Conservation (phyloP, 1,139 yeast genomes). For the Candida tropicalis region DNA sequence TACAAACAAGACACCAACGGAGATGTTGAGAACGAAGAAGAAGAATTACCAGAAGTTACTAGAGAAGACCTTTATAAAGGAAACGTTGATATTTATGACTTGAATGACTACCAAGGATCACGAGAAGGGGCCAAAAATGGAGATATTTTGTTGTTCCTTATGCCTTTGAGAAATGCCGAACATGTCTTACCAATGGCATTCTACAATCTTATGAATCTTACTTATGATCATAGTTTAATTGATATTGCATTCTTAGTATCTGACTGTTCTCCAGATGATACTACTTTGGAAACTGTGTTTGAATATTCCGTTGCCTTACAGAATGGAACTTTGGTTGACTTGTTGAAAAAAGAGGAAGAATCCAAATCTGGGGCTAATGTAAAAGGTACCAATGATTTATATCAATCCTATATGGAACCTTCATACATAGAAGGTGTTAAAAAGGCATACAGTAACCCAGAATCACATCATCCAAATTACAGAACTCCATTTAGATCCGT, state of each 20-base stretch:
- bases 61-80: slow-evolving; percentile 28
- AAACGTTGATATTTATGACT: slow-evolving; percentile 61
- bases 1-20: slow-evolving; percentile 14
- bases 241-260: slow-evolving; percentile 86
- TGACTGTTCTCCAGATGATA: slow-evolving; percentile 78
- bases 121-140: slow-evolving; percentile 55
- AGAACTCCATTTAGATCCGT: slow-evolving; percentile 74
- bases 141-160: slow-evolving; percentile 68
- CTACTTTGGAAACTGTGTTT: slow-evolving; percentile 67
- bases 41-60: slow-evolving; percentile 10
- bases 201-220: slow-evolving; percentile 80
- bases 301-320: slow-evolving; percentile 70
- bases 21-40: neutral
- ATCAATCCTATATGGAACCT: slow-evolving; percentile 69
- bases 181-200: slow-evolving; percentile 80
- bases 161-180: slow-evolving; percentile 85
- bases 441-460: slow-evolving; percentile 63
- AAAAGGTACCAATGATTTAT: slow-evolving; percentile 61
- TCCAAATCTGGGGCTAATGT: slow-evolving; percentile 27
- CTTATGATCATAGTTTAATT: slow-evolving; percentile 79
- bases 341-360: slow-evolving; percentile 46
- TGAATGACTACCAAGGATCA: slow-evolving; percentile 58
- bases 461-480: slow-evolving; percentile 57
- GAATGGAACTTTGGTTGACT: slow-evolving; percentile 62
- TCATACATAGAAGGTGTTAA: slow-evolving; percentile 60